Evolutionary conservation across 192 early-diverging fungal genomes (phyloP), one percentile per base, ranked within the genome.

Genomic region (Ambispora gerdemannii): DNA sequence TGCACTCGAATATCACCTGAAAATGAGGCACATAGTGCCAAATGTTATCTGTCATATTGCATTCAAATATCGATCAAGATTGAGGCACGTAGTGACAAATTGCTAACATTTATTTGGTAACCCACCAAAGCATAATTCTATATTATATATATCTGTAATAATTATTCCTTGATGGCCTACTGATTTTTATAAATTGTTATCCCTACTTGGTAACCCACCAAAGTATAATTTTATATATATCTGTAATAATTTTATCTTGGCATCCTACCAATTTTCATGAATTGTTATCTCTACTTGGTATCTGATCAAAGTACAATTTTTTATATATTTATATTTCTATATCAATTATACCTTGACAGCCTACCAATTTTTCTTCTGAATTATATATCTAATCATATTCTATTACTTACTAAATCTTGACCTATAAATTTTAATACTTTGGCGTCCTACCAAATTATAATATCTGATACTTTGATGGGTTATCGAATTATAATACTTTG

Each of bases 281-380:
- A n/a, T 47, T 47, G 6, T 55, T 55, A 55, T 6, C 53, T 25
- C 53, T 55, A 55, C 1, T 58, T 4, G 55, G 55, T 58, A 4
- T 25, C 55, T 28, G n/a, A 58, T 28, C 55, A 58, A 58, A 24
- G 55, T 25, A n/a, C 27, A 58, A 58, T 58, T 58, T 58, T 58
- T 25, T 58, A 58, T 58, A 58, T 58, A 58, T n/a, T n/a, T n/a
- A n/a, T n/a, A n/a, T n/a, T n/a, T 58, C 55, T 58, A 28, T 58
- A 58, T 25, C 27, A 58, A 58, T 58, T 58, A 25, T 58, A 58
- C 55, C 55, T 58, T 58, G 22, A 28, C 27, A 25, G 11, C 55
- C 22, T n/a, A n/a, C 4, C 13, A 11, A 25, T 58, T 58, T 58
- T 58, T 58, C 2, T 4, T 58, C 55, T 11, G 27, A 58, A 47